Evolutionary conservation across 352 stramenopile species (phyloP), one percentile per base, ranked within the genome.

Genomic region (Proteromonas lacertae): DNA sequence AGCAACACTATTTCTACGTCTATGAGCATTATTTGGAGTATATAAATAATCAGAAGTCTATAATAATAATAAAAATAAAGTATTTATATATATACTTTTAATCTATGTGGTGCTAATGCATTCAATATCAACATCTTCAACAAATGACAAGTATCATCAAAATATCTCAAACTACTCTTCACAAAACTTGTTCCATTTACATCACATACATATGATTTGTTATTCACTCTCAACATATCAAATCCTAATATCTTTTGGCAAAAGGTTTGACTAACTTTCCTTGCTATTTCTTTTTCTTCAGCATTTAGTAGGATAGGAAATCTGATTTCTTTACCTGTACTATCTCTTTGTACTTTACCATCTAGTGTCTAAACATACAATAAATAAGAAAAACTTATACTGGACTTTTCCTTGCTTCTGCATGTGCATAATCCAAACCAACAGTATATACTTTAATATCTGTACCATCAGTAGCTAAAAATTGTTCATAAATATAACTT

Each of bases 171-270:
- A 32, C 76, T 94, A 44, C 95, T 97, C 61, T 98, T 99, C 16
- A 98, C 88, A 53, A 98, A 99, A 47, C 71, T 92, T 72, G 79
- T 97, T 17, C 88, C 88, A 54, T 99, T 99, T 16, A 99, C 88
- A 57, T 99, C 88, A 59, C 86, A 98, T 7, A 96, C 81, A 51
- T 90, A 96, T 18, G 74, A 68, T 17, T 55, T 14, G 52, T 56
- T 40, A 55, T 44, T 29, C 56, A 34, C 32, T 36, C 32, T 78
- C 22, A 99, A 58, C 32, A 99, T 55, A 54, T 99, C 88, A 49
- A 99, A 96, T 10, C 88, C 88, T 55, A 86, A 99, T 10, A 99
- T 81, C 12, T 78, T 90, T 51, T 97, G 84, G 41, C 89, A 76
- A 55, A 96, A 96, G 0, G 79, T 74, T 6, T 90, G 50, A 20